Evolutionary conservation across 495 filamentous ascomycete genomes (phyloP), one percentile per base, ranked within the genome.

Genomic region (Daldinia grandis): DNA sequence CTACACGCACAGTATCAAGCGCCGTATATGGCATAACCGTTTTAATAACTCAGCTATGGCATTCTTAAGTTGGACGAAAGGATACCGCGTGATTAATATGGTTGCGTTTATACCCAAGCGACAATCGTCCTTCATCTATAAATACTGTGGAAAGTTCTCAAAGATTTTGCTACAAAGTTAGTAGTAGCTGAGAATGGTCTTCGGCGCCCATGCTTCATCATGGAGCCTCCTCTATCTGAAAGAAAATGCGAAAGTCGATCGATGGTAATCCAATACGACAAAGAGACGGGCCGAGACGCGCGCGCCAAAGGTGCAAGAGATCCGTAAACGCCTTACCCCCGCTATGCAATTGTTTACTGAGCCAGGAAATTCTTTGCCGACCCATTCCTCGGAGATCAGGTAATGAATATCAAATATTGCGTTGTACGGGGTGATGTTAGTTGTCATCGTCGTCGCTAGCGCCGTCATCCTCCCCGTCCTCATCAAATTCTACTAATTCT

Each of bases 401-500:
- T 31, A 24, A 37, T 27, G 54, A 30, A 17, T 47, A 19, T 54
- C 31, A 33, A 59, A 53, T 64, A 47, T 72, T n/a, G 30, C 47
- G 28, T 51, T 31, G 28, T 27, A 27, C 8, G 30, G 49, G 25
- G 1, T 30, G 24, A 53, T 62, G 76, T 55, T 74, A 77, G 37
- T 80, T 78, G 3, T 82, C 82, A 24, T 82, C 80, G 3, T 83
- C 83, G 24, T 83, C 81, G 35, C 71, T 76, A 10, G 65, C 61
- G 8, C 71, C 82, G 17, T 82, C 82, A 19, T 84, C 83, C 5
- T 86, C 84, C 25, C 84, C 82, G 28, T 88, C 84, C 25, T 89
- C 83, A 7, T 86, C 81, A 6, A 87, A 86, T 66, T 85, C 87
- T 24, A 83, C 87, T 28, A 82, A 82, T 4, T 87, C 88, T 59